Base-by-base conservation (phyloP, 2,329 filamentous ascomycete species). In the Neurospora sp. region DNA sequence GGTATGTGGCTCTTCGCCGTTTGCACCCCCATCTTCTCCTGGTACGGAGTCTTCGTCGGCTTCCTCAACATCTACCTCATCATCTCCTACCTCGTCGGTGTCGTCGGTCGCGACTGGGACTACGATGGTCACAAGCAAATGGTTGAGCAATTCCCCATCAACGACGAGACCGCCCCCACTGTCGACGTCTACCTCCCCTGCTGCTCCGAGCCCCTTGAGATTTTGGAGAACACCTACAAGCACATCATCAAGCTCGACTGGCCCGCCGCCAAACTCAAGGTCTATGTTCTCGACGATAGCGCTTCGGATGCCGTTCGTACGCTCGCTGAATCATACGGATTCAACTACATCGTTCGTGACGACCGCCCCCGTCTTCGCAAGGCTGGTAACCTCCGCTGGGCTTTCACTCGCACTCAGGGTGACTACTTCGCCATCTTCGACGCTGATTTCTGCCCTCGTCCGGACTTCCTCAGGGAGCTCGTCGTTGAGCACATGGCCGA, bases 371-470 rank as follows among this genome's bases (percentile, higher is more conserved):
- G 80, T 4, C 76, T 82, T 68, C 80, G 80, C 70, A 82, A 82
- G 73, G 80, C 81, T 6, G 81, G 81, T 9, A 82, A 82, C 72
- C 76, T 82, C 8, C 79, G 81, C 2, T 81, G 79, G 79, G 79
- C 80, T 0, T 82, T 82, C 68, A 73, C 78, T 0, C 71, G 79
- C 9, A 82, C 81, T 1, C 68, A 73, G 9, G 80, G 79, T 15
- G 79, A 81, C n/a, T 82, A 77, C 75, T 82, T 82, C 66, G 76
- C 77, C 69, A 82, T 82, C 68, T 82, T 81, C 67, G 81, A 82
- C 69, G 81, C 81, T 33, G 81, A 82, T 71, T 82, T 82, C 67
- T 82, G 81, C 71, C 80, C 81, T 0, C 78, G 81, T 9, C 76
- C 78, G 2, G 81, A 82, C 71, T 82, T 82, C 66, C 71, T 82